Conservation (phyloP, 495 filamentous ascomycete genomes). For the Trichoderma virens region DNA sequence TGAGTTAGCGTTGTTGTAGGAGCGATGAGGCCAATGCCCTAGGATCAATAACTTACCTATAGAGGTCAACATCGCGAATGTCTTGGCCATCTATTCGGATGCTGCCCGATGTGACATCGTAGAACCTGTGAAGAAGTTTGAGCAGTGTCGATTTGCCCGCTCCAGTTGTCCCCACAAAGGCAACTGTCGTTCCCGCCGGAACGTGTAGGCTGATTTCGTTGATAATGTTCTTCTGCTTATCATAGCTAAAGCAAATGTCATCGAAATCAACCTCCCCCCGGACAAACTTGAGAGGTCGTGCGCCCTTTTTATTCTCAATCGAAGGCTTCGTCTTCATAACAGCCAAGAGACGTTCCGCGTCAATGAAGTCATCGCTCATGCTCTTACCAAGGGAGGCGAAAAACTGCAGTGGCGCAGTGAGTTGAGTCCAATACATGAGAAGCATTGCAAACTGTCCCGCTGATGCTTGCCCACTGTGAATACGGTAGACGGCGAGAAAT, state of each 20-base stretch:
- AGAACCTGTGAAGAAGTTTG: conserved; percentile 63
- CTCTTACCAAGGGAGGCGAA: conserved; percentile 54
- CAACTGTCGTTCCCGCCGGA: conserved; percentile 55
- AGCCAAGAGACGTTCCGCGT: conserved; percentile 64
- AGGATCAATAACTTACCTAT: conserved; percentile 30
- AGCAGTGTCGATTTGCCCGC: conserved; percentile 71
- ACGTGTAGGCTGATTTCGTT: conserved; percentile 56
- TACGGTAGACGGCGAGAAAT: conserved; percentile 61
- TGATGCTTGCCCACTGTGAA: conserved; percentile 45
- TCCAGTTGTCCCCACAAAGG: conserved; percentile 71
- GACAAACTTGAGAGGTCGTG: conserved; percentile 46
- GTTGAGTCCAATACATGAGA: conserved; percentile 60
- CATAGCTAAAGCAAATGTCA: conserved; percentile 63
- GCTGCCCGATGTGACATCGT: conserved; percentile 54
- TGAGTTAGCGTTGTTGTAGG: not conserved
- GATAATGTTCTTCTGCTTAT: conserved; percentile 56
- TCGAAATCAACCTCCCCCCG: conserved; percentile 58
- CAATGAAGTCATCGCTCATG: conserved; percentile 55
- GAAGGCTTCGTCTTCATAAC: conserved; percentile 61
- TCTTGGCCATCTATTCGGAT: conserved; percentile 72
- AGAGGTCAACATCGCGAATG: conserved; percentile 57
- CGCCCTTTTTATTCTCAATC: conserved; percentile 47
- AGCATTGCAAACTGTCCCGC: conserved; percentile 67
- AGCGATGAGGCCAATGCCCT: not conserved
- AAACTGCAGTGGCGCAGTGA: conserved; percentile 53